Base-by-base conservation (phyloP, 1,139 yeast species). In the Suhomyces bribrorum region DNA sequence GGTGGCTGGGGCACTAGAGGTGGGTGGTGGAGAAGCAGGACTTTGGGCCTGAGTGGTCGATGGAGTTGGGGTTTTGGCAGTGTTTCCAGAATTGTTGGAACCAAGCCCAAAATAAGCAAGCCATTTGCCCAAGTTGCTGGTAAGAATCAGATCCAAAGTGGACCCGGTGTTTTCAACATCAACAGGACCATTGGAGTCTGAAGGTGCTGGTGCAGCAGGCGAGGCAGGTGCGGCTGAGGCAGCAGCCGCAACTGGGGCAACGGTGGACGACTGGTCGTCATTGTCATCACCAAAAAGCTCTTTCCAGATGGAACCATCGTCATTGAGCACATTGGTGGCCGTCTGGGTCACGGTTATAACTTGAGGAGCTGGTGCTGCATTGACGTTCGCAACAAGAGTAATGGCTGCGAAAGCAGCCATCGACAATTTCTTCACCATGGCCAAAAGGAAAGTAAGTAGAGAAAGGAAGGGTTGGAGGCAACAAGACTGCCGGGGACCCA, bases 291-390 rank as follows among this genome's bases (percentile, higher is more conserved):
- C 29, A 20, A 20, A 20, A 9, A 17, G 25, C 4, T n/a, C 7
- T 13, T n/a, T 20, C 17, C 15, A 30, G 34, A 29, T 14, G 11
- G 37, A 26, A 11, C 34, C 37, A 18, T 29, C 34, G n/a, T 26
- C 37, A 18, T 37, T 22, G 24, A 37, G 9, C 18, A 37, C 27
- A 15, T 37, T 26, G 16, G 41, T 37, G 32, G 37, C 34, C 7
- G 41, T 37, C 16, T 37, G 37, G 29, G 17, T 33, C n/a, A 37
- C 37, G 12, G 41, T 40, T 8, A 37, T 37, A 27, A 34, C 39
- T 11, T 23, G 36, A 15, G 61, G 42, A 7, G 56, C 56, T 3
- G 69, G 68, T 4, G 51, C 51, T 14, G 47, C 49, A 20, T 39
- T 22, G 16, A 36, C 43, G 12, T 35, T 39, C 34, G 41, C 38